Evolutionary conservation across 306 rosid genomes (phyloP).

Genomic region (Heteromeles arbutifolia): DNA sequence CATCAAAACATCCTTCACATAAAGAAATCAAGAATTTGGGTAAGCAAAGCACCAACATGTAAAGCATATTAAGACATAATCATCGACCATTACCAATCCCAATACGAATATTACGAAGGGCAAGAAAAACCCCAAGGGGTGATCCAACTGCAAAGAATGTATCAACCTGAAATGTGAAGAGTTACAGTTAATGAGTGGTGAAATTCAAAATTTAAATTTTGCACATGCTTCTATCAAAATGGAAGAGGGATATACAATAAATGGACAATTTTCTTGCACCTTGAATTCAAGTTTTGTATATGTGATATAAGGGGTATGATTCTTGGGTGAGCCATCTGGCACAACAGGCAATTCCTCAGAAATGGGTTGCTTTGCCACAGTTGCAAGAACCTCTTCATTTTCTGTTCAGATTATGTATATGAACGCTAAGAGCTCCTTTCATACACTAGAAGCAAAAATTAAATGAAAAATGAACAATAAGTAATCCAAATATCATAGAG

Average conservation of each 20-base stretch:
- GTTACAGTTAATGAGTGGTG: constrained; percentile 17
- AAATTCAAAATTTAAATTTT: background rate
- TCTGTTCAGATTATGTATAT: constrained; percentile 23
- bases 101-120: constrained; percentile 85
- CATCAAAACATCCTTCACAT: background rate
- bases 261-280: constrained; percentile 32
- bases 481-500: constrained; percentile 11
- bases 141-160: constrained; percentile 99
- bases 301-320: constrained; percentile 65
- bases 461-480: background rate
- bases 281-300: constrained; percentile 85
- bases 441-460: constrained; percentile 3
- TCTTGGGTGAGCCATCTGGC: constrained; percentile 43
- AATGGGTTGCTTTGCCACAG: constrained; percentile 32
- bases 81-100: constrained; percentile 62
- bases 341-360: constrained; percentile 27
- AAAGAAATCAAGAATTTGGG: background rate
- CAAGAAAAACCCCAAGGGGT: constrained; percentile 94
- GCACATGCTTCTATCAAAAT: background rate
- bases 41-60: background rate
- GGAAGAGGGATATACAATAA: background rate
- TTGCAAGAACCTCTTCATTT: constrained; percentile 28
- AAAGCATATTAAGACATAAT: constrained; percentile 9
- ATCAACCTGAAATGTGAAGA: constrained; percentile 61
- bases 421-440: background rate